Conservation (phyloP, 139 green algal species). For the Volvox reticuliferus region DNA sequence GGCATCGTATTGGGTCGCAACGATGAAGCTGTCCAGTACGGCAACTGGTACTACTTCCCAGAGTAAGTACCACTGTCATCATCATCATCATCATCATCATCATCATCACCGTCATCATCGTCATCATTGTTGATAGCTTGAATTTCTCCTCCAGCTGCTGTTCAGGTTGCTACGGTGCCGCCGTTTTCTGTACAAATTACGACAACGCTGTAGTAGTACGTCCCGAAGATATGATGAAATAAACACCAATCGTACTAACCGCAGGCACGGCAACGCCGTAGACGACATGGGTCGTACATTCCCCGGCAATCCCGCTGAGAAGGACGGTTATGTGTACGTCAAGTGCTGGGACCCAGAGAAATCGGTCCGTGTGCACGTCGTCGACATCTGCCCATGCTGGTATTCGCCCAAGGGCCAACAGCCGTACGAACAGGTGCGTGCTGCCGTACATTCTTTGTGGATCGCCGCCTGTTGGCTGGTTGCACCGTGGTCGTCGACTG, state of each 20-base stretch:
- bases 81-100: no score
- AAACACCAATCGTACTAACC: background rate
- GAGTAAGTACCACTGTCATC: constrained; percentile 22
- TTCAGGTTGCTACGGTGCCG: no score
- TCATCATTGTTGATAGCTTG: no score
- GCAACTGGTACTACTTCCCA: constrained; percentile 43
- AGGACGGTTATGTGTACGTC: constrained; percentile 31
- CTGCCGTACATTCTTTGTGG: no score
- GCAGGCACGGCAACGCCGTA: constrained; percentile 1
- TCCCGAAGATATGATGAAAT: no score
- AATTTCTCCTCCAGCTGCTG: no score
- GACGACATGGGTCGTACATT: constrained; percentile 25
- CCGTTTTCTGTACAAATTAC: no score
- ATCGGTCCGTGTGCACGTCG: constrained; percentile 23
- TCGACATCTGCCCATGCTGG: constrained; percentile 50
- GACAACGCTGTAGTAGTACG: no score
- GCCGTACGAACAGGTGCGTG: constrained; percentile 29
- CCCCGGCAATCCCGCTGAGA: constrained; percentile 37
- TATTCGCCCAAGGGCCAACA: constrained; percentile 30
- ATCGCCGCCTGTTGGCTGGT: no score
- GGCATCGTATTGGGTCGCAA: constrained; percentile 39
- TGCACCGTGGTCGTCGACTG: no score
- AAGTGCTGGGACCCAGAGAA: constrained; percentile 35
- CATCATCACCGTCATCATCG: no score
- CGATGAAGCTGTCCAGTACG: background rate